Base-by-base conservation (phyloP, 805 yeast genomes). In the Candida xyloterini region DNA sequence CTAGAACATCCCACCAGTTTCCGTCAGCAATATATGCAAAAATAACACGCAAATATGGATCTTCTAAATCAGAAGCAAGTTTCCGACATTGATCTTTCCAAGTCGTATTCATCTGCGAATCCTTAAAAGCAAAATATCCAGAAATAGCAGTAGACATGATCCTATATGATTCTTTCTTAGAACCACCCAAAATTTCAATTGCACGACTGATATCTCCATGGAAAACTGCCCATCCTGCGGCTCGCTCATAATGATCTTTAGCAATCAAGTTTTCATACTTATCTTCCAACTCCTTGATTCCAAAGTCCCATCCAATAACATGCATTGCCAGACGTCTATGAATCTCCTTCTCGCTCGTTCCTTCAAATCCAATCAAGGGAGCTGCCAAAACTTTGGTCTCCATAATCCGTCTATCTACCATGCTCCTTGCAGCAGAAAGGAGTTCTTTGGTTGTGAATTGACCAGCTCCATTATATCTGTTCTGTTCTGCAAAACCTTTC, bases 161-260 rank as follows among this genome's bases (percentile, higher is more conserved):
- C 35, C 84, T 65, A 32, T 86, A 68, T 38, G 81, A 67, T 56
- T 84, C 89, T 42, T 76, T 80, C 34, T 79, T 79, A 2, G 95
- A 78, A n/a, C 76, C 69, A 0, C 85, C 78, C 38, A 91, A 66
- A n/a, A 88, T 82, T 30, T 78, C 79, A 4, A 90, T 84, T 0
- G 97, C 95, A 35, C 79, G 73, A 2, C 76, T 73, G 2, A 91
- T 84, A 59, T 89, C 86, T 6, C 95, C 96, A 57, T 87, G 91
- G 60, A 91, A 91, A 0, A 89, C 90, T 0, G 97, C 97, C 95
- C 96, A 87, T 0, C 95, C 98, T 1, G 97, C 99, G 1, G 99
- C 98, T 56, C 91, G 81, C 46, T 89, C 95, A 46, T 74, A 75
- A 43, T 76, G 74, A 0, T 84, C 89, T 11, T 66, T 60, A 0